Conservation (phyloP, 1,284 basidiomycete genomes). For the Trametes hirsuta region DNA sequence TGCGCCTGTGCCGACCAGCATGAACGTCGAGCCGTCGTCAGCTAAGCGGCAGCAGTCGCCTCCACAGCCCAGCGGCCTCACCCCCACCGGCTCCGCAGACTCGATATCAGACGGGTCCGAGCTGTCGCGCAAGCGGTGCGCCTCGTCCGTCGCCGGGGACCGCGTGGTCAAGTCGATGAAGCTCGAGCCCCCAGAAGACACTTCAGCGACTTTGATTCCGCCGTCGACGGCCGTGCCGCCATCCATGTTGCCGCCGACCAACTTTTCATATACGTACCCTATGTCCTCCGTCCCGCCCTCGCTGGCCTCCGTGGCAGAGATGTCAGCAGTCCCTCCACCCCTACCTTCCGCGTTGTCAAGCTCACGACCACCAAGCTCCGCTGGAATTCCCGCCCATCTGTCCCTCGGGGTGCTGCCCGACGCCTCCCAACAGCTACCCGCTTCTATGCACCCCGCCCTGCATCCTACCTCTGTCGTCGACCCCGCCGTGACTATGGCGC, state of each 20-base stretch:
- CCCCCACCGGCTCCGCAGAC: conserved; percentile 30
- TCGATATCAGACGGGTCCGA: conserved; percentile 33
- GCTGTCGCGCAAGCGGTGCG: conserved; percentile 64
- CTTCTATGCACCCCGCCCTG: conserved; percentile 18
- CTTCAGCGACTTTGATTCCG: conserved; percentile 26
- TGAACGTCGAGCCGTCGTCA: conserved; percentile 21
- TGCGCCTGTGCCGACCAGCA: conserved; percentile 17
- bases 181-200: conserved; percentile 67
- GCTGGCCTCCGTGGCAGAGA: conserved; percentile 28
- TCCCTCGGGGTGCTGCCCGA: conserved; percentile 33
- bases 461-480: conserved; percentile 22
- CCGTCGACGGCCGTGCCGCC: conserved; percentile 29
- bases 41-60: conserved; percentile 14
- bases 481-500: conserved; percentile 18
- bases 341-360: conserved; percentile 35
- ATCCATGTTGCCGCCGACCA: conserved; percentile 33
- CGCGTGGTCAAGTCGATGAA: conserved; percentile 67
- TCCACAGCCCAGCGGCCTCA: conserved; percentile 26
- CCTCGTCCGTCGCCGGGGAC: conserved; percentile 62
- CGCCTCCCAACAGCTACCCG: conserved; percentile 26
- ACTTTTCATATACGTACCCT: conserved; percentile 32
- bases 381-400: conserved; percentile 35
- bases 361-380: conserved; percentile 49
- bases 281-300: conserved; percentile 26
- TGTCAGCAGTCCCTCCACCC: conserved; percentile 30